These are phyloP conservation scores for Camelina hispida DNA, from an alignment of 345 rosid species.

Conservation along the genomic window DNA sequence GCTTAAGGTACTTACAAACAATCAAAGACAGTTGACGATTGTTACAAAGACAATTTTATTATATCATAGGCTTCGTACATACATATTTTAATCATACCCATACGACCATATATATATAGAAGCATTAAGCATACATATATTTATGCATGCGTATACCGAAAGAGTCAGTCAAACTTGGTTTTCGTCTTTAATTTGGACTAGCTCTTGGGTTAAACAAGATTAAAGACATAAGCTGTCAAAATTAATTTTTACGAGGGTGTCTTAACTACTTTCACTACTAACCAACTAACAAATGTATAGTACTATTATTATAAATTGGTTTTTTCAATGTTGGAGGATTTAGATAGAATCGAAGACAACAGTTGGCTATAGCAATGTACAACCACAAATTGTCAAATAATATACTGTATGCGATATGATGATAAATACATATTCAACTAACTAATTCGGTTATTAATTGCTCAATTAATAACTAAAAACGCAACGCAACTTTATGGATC, in stretches of 20 bases:
- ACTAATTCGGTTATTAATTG: constrained; percentile 33
- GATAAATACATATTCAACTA: constrained; percentile 18
- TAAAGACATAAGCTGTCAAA: constrained; percentile 36
- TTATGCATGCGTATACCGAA: not conserved
- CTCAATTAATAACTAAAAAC: not conserved
- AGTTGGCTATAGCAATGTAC: constrained; percentile 6
- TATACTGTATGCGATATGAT: not conserved
- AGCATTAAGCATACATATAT: not conserved
- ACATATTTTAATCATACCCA: not conserved
- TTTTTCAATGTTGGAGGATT: constrained; percentile 4
- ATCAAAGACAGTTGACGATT: constrained; percentile 12
- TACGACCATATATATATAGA: not conserved
- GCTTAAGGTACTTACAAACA: not conserved
- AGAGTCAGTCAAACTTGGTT: constrained; percentile 35
- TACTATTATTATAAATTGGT: not conserved
- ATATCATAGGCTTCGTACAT: not conserved
- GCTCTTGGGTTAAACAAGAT: constrained; percentile 35
- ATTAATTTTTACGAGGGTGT: constrained; percentile 14
- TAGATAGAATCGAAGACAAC: constrained; percentile 30
- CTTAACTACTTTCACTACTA: constrained; percentile 37
- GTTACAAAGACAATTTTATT: not conserved
- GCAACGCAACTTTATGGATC: constrained; percentile 1
- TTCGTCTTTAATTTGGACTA: constrained; percentile 1
- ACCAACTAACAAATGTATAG: constrained; percentile 26
- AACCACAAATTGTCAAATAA: constrained; percentile 15